Evolutionary conservation across 495 filamentous ascomycete genomes (phyloP).

Genomic region (Cairneyella variabilis): DNA sequence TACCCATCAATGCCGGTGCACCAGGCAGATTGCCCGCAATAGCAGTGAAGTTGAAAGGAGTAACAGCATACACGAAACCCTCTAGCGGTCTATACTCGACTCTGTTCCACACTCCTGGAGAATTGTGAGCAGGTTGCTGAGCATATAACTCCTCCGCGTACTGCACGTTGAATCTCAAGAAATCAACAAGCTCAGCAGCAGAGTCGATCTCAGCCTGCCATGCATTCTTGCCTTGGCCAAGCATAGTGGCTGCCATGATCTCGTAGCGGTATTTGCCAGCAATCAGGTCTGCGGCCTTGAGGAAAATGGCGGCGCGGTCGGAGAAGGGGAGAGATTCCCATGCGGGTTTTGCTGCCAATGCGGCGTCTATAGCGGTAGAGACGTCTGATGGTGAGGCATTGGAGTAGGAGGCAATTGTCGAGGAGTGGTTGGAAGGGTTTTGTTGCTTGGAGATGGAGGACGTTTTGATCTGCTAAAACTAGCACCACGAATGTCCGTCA

Average conservation of each 20-base stretch:
- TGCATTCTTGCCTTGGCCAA: constrained; percentile 92
- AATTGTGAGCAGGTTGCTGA: constrained; percentile 74
- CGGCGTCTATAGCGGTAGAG: constrained; percentile 69
- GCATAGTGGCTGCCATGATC: constrained; percentile 88
- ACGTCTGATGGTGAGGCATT: constrained; percentile 71
- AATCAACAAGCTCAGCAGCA: constrained; percentile 87
- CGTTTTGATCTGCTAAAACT: constrained; percentile 30
- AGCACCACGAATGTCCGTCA: constrained; percentile 11
- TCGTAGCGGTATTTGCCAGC: constrained; percentile 88
- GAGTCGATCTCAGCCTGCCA: constrained; percentile 97
- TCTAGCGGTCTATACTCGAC: constrained; percentile 80
- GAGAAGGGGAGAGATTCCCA: constrained; percentile 84
- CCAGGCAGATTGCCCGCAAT: constrained; percentile 75
- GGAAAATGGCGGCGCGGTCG: constrained; percentile 87
- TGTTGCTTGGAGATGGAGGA: constrained; percentile 54
- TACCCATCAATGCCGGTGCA: constrained; percentile 73
- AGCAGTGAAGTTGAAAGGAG: constrained; percentile 88
- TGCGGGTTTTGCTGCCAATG: constrained; percentile 71
- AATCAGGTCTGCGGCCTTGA: constrained; percentile 89
- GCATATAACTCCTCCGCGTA: constrained; percentile 86
- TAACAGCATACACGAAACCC: constrained; percentile 83
- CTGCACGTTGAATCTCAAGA: constrained; percentile 84
- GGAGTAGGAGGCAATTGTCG: constrained; percentile 74
- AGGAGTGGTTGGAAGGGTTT: constrained; percentile 70
- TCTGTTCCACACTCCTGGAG: constrained; percentile 77